phyloP scores from a whole-genome alignment of 352 stramenopile species.

The Sclerospora graminicola region DNA sequence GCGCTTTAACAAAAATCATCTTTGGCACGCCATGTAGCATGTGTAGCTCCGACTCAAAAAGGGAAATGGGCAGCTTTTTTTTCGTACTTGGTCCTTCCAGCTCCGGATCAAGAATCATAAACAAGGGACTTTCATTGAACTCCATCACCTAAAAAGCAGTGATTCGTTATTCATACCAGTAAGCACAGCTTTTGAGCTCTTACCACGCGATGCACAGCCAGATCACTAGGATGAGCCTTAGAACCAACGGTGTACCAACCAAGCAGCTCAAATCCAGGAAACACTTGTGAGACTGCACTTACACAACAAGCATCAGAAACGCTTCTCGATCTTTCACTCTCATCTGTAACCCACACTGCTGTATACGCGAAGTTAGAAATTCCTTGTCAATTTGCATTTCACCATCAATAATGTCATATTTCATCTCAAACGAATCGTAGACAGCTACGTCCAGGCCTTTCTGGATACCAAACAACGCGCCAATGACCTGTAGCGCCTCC shows the following conservation, averaged over 20 bases:
- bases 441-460: conserved; percentile 71
- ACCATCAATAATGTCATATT: conserved; percentile 43
- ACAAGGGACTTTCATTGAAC: conserved; percentile 81
- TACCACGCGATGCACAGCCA: conserved; percentile 69
- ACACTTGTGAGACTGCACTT: conserved; percentile 65
- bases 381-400: conserved; percentile 74
- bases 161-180: neutral
- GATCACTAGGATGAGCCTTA: conserved; percentile 57
- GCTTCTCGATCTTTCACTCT: too few species aligned
- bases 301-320: neutral
- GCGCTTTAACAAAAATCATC: conserved; percentile 84
- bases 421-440: conserved; percentile 86
- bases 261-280: conserved; percentile 79
- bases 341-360: conserved; percentile 50
- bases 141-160: conserved; percentile 59
- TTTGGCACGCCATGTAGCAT: conserved; percentile 75
- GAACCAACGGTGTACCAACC: conserved; percentile 83
- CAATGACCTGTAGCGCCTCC: conserved; percentile 55
- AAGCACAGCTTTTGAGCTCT: neutral
- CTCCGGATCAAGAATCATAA: conserved; percentile 63
- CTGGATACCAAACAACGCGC: conserved; percentile 90
- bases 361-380: conserved; percentile 64
- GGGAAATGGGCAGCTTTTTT: conserved; percentile 80
- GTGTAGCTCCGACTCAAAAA: conserved; percentile 84
- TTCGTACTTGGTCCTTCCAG: conserved; percentile 56